A percentile compares a stretch with the other conserved stretches of the same genome.
Conservation (phyloP, 331 rosid genomes). For the Phaseolus coccineus region DNA sequence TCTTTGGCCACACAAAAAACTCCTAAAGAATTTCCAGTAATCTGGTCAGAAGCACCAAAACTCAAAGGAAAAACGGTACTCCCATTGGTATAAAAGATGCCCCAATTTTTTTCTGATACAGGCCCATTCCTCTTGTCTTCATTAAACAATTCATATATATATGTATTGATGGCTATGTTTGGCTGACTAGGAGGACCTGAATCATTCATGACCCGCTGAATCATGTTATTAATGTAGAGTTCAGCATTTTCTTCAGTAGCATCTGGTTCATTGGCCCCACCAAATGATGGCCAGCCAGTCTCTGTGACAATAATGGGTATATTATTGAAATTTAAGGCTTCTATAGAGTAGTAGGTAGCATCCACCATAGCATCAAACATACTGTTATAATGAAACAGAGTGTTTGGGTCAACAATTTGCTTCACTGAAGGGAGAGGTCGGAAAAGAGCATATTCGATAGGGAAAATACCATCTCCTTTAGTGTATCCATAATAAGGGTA, state of each 20-base stretch:
- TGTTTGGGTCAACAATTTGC: slow-evolving; percentile 99
- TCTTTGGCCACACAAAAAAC: slow-evolving; percentile 85
- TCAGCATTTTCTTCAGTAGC: slow-evolving; percentile 81
- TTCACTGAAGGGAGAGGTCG: slow-evolving; percentile 84
- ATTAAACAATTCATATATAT: slow-evolving; percentile 86
- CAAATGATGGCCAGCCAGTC: slow-evolving; percentile 96
- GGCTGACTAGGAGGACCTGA: slow-evolving; percentile 97
- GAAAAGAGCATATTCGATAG: slow-evolving; percentile 94
- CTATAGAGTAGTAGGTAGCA: slow-evolving; percentile 88
- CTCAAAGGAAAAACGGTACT: slow-evolving; percentile 74
- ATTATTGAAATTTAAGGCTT: slow-evolving; percentile 76
- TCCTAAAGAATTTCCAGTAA: slow-evolving; percentile 64
- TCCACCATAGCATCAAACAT: slow-evolving; percentile 99
- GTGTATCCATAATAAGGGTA: slow-evolving; percentile 97
- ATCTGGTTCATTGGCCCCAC: slow-evolving; percentile 91
- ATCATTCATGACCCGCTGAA: slow-evolving; percentile 76
- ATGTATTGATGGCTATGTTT: slow-evolving; percentile 70
- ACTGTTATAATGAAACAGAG: slow-evolving; percentile 87
- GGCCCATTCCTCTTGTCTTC: slow-evolving; percentile 96
- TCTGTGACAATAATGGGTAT: slow-evolving; percentile 89
- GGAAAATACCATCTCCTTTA: slow-evolving; percentile 85
- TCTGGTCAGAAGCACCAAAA: slow-evolving; percentile 51
- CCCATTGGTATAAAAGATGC: slow-evolving; percentile 77
- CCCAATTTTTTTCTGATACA: slow-evolving; percentile 82
- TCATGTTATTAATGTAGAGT: slow-evolving; percentile 76